Base-by-base conservation (phyloP, 805 yeast species). In the Kodamaea fukazawae region DNA sequence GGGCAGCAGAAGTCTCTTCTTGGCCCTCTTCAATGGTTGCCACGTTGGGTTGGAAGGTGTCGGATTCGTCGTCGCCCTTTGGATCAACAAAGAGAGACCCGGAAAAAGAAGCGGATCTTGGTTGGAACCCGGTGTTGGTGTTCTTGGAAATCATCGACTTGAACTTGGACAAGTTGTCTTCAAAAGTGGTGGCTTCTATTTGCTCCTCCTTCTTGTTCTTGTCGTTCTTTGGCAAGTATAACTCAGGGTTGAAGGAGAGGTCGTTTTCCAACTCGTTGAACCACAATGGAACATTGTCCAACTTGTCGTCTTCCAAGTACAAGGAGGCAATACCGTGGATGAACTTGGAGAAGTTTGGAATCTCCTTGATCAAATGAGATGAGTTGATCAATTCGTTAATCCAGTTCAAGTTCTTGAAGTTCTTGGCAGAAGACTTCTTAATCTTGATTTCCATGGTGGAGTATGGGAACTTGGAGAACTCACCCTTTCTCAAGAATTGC, bases 251-350 rank as follows among this genome's bases (percentile, higher is more conserved):
- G 37, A 45, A 47, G 9, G 48, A 40, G 43, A 57, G 37, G 39
- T 57, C 61, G 15, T 49, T 44, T 39, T 87, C 97, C 53, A 93
- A 70, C 45, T 91, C 97, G 43, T 95, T 86, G 49, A 88, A 73
- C 99, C 99, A 91, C 61, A 89, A 86, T 41, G 99, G 99, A 46
- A 91, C 72, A 47, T 83, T 81, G 58, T 88, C 96, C 56, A 91
- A 74, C 50, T 84, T 83, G 53, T 91, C 97, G 58, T 87, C 93
- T 57, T 91, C 98, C 39, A 88, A 78, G 57, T 82, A 91, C 46
- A 91, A 72, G 2, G 88, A 75, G 4, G 96, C 89, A 42, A 89
- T 79, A 65, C 98, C 98, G 60, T 91, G 99, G 50, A 91, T 75
- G 58, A 86, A 91, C 63, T 89, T 87, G 37, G 96, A 86, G 56